phyloP scores from a whole-genome alignment of 176 grass and related monocot species.

The Cenchrus fungigraminus region DNA sequence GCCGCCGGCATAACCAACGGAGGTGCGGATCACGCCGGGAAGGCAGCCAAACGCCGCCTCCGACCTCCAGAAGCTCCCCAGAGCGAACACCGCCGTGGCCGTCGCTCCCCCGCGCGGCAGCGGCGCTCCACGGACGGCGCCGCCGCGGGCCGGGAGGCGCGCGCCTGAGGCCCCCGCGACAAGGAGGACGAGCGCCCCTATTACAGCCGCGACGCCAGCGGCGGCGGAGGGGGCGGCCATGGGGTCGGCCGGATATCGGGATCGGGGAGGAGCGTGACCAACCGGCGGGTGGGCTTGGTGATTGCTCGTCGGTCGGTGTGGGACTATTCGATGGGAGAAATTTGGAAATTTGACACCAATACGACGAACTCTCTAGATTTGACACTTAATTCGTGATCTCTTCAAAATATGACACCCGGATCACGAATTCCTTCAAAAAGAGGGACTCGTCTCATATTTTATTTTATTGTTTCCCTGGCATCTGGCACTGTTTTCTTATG shows the following conservation, averaged over 20 bases:
- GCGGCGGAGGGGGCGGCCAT: conserved; percentile 32
- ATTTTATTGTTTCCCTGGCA: too few species aligned
- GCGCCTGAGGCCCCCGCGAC: neutral
- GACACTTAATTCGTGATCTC: too few species aligned
- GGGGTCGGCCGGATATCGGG: conserved; percentile 45
- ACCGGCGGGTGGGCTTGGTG: conserved; percentile 40
- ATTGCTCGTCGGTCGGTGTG: conserved; percentile 23
- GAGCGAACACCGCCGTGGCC: conserved; percentile 73
- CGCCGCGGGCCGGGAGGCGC: conserved; percentile 30
- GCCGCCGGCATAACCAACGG: conserved; percentile 85
- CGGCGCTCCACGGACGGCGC: neutral
- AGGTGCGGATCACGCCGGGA: conserved; percentile 72
- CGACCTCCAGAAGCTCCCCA: conserved; percentile 93
- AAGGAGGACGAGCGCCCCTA: conserved; percentile 13
- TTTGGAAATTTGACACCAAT: too few species aligned
- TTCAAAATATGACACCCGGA: too few species aligned
- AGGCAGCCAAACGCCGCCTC: conserved; percentile 84
- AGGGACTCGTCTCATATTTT: too few species aligned
- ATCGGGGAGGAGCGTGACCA: conserved; percentile 38
- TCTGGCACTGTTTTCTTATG: too few species aligned
- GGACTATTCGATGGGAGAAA: neutral
- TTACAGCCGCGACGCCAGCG: neutral
- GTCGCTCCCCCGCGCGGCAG: conserved; percentile 22
- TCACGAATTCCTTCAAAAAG: too few species aligned
- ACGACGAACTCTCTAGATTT: too few species aligned